Percentiles rank a stretch among this genome's conserved stretches.
phyloP scores from a whole-genome alignment of 2,329 filamentous ascomycete species.

The Xylariales sp. region DNA sequence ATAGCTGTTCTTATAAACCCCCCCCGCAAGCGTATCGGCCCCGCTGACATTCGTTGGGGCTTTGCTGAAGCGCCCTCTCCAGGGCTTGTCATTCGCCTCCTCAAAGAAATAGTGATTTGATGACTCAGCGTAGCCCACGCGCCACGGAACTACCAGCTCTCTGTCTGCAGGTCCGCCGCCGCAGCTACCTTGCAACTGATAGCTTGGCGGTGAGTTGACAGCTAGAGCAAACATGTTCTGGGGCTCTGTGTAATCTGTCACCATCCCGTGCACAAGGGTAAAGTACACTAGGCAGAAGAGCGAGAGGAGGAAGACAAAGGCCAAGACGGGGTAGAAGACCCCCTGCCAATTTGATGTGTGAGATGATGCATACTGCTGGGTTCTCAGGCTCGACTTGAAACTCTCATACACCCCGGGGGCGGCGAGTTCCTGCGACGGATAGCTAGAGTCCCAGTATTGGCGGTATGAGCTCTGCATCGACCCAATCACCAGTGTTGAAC shows the following conservation, averaged over 20 bases:
- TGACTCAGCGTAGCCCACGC: constrained; percentile 31
- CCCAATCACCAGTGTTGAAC: constrained; percentile 60
- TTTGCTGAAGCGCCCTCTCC: constrained; percentile 20
- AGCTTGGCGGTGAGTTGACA: constrained; percentile 50
- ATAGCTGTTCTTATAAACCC: constrained; percentile 16
- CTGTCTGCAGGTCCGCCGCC: constrained; percentile 29
- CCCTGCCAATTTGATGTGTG: constrained; percentile 56
- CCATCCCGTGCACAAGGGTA: constrained; percentile 51
- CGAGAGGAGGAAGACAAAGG: constrained; percentile 64
- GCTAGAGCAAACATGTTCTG: constrained; percentile 70
- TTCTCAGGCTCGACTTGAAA: constrained; percentile 61
- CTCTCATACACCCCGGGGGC: constrained; percentile 42
- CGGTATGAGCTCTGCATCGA: constrained; percentile 56
- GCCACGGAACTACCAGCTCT: constrained; percentile 36
- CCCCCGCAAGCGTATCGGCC: constrained; percentile 6
- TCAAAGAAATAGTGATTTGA: constrained; percentile 40
- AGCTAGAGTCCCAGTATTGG: constrained; percentile 43
- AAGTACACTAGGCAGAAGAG: constrained; percentile 61
- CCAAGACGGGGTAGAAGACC: constrained; percentile 63
- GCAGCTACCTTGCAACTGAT: constrained; percentile 31
- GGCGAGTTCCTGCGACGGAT: constrained; percentile 32
- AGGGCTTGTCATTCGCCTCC: constrained; percentile 25
- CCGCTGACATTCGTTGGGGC: constrained; percentile 4
- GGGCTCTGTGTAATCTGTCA: constrained; percentile 77
- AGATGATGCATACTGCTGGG: constrained; percentile 68